These are phyloP conservation scores for Mucor irregularis DNA, from an alignment of 371 early-diverging fungal species.

Conservation along the genomic window DNA sequence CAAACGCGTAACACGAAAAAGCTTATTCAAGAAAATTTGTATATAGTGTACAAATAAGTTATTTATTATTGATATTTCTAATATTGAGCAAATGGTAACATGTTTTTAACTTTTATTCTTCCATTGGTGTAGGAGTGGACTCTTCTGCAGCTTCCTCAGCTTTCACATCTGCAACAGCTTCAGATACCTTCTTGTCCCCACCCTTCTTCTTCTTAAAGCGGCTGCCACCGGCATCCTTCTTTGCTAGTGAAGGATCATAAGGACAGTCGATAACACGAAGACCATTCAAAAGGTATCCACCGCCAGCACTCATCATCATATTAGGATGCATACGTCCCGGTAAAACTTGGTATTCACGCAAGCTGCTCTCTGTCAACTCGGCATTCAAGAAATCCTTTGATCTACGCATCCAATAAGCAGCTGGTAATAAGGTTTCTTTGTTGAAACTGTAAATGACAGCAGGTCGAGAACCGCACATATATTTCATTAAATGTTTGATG, in stretches of 20 bases:
- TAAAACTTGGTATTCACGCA: slow-evolving; percentile 88
- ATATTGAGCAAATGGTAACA: too few species aligned
- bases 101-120: too few species aligned
- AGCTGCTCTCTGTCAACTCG: slow-evolving; percentile 85
- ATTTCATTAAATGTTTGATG: slow-evolving; percentile 64
- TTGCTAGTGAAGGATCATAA: slow-evolving; percentile 30
- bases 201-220: slow-evolving; percentile 27
- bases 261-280: slow-evolving; percentile 62
- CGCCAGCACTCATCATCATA: slow-evolving; percentile 87
- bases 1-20: too few species aligned
- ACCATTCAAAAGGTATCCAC: slow-evolving; percentile 82
- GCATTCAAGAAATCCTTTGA: slow-evolving; percentile 74
- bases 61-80: too few species aligned
- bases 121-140: too few species aligned
- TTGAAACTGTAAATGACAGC: slow-evolving; percentile 80
- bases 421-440: slow-evolving; percentile 80
- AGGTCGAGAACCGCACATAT: slow-evolving; percentile 79
- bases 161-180: too few species aligned
- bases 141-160: too few species aligned
- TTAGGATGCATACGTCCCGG: slow-evolving; percentile 92
- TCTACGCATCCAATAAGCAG: slow-evolving; percentile 71
- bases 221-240: slow-evolving; percentile 9
- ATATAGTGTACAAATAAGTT: too few species aligned
- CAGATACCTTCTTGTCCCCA: too few species aligned
- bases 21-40: too few species aligned